Conservation (phyloP, 257 asterid species). For the Misopates orontium region DNA sequence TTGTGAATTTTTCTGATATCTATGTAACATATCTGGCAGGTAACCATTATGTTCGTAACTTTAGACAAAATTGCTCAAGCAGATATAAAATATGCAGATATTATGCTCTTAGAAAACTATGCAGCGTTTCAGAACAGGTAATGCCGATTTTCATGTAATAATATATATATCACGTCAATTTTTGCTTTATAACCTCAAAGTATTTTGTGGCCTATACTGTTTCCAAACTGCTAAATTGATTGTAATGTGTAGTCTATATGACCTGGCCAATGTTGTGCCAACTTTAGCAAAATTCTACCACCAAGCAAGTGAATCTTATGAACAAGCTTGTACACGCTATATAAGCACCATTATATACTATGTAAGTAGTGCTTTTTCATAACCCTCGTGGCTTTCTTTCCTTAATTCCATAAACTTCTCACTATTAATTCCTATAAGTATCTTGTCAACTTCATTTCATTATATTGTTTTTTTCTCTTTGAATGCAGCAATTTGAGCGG, state of each 20-base stretch:
- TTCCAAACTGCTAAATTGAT: conserved; percentile 29
- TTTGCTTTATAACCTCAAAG: not conserved
- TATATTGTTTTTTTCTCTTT: conserved; percentile 16
- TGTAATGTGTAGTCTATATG: conserved; percentile 75
- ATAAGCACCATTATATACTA: conserved; percentile 80
- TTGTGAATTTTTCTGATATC: conserved; percentile 23
- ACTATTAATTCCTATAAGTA: conserved; percentile 13
- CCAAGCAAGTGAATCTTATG: conserved; percentile 98
- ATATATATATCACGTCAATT: not conserved
- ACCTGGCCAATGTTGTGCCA: conserved; percentile 95
- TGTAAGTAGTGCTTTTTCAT: conserved; percentile 51
- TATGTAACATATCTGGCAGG: conserved; percentile 59
- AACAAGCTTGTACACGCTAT: conserved; percentile 83
- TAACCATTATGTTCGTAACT: conserved; percentile 93
- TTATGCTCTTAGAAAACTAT: conserved; percentile 90
- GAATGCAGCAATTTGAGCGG: conserved; percentile 88
- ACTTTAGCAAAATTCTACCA: conserved; percentile 94
- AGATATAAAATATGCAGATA: conserved; percentile 77
- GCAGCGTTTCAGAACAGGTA: conserved; percentile 99
- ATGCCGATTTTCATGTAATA: conserved; percentile 19
- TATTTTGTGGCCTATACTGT: conserved; percentile 10
- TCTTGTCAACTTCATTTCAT: conserved; percentile 10
- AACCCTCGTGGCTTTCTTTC: conserved; percentile 10
- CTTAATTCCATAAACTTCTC: not conserved
- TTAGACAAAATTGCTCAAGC: conserved; percentile 90